These are phyloP conservation scores for Dendrobium huoshanense DNA, from an alignment of 106 monocot species.

Conservation along the genomic window DNA sequence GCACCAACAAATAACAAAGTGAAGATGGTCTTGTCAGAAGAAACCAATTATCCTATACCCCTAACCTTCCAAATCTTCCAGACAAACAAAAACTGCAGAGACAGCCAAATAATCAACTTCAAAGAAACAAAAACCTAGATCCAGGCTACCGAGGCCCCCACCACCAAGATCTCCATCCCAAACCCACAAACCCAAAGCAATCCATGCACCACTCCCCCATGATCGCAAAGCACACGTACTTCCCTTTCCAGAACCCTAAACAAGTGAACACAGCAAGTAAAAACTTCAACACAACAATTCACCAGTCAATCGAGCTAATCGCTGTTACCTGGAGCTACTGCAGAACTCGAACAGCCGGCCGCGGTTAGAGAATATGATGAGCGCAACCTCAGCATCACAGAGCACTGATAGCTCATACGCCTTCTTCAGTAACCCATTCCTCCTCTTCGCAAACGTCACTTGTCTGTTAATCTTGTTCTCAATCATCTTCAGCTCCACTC, in stretches of 20 bases:
- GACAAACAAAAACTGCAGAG: background rate
- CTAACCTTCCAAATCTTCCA: background rate
- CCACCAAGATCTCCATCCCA: background rate
- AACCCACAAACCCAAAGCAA: background rate
- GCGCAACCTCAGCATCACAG: slow-evolving; percentile 9
- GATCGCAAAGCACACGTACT: background rate
- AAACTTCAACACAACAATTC: background rate
- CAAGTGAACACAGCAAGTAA: background rate
- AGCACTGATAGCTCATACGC: slow-evolving; percentile 9
- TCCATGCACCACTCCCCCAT: background rate
- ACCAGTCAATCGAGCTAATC: background rate
- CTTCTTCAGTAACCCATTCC: slow-evolving; percentile 9
- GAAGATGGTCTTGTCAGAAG: background rate
- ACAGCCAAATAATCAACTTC: background rate
- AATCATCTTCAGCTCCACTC: slow-evolving; percentile 8
- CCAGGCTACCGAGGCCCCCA: background rate
- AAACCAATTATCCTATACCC: background rate
- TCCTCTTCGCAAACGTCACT: slow-evolving; percentile 8
- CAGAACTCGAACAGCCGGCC: slow-evolving; percentile 6
- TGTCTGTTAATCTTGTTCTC: slow-evolving; percentile 10
- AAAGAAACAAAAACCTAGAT: background rate
- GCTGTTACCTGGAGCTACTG: slow-evolving; percentile 1
- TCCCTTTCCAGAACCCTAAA: background rate
- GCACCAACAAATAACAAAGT: background rate
- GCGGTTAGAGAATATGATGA: slow-evolving; percentile 8